phyloP scores from a whole-genome alignment of 208 protist species.

The Acanthamoeba rhysodes region DNA sequence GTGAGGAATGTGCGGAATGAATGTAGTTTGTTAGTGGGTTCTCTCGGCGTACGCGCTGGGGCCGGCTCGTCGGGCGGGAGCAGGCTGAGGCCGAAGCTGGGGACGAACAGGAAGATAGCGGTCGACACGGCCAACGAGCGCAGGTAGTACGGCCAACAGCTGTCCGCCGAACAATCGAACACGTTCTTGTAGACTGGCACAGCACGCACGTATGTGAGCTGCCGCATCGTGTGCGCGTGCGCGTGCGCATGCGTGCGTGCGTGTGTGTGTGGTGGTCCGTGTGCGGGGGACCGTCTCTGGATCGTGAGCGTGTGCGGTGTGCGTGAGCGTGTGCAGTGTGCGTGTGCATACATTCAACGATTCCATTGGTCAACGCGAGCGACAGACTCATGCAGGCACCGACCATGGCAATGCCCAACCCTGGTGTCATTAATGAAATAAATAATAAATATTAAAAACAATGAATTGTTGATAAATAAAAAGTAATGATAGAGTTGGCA shows the following conservation, averaged over 20 bases:
- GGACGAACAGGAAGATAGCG: slow-evolving; percentile 29
- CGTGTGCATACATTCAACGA: slow-evolving; percentile 4
- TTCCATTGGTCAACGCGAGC: slow-evolving; percentile 24
- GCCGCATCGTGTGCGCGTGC: not conserved
- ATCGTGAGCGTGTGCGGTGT: not conserved
- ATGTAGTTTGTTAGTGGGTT: not conserved
- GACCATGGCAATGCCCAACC: not conserved
- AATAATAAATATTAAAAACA: no score
- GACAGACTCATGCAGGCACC: slow-evolving; percentile 44
- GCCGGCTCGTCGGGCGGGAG: not conserved
- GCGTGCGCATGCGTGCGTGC: no score
- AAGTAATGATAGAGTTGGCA: not conserved
- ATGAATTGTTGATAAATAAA: no score
- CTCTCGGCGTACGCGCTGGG: not conserved
- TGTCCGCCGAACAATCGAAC: not conserved
- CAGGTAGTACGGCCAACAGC: slow-evolving; percentile 30
- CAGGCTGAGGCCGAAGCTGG: not conserved
- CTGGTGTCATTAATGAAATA: not conserved
- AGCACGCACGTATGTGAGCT: not conserved
- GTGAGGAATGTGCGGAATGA: no score
- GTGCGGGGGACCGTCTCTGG: no score
- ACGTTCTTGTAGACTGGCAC: slow-evolving; percentile 2
- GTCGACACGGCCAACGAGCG: slow-evolving; percentile 16
- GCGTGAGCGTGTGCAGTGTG: no score
- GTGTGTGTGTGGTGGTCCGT: no score